Evolutionary conservation across 257 asterid species (phyloP).

Genomic region (Capsicum chinense): DNA sequence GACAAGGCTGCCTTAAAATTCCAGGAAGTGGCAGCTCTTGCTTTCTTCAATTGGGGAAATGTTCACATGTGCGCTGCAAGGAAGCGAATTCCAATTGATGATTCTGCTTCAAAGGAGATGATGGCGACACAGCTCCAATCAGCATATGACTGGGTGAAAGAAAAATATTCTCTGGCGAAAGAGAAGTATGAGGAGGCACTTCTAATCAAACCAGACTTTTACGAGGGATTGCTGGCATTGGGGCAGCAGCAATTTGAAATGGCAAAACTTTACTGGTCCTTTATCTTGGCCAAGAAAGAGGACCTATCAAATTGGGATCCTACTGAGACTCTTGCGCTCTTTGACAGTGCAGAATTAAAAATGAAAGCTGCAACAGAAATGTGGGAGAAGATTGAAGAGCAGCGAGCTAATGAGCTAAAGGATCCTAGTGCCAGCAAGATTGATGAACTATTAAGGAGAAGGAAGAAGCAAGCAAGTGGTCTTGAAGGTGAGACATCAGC

Average conservation of each 20-base stretch:
- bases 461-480: conserved; percentile 65
- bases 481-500: conserved; percentile 55
- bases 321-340: conserved; percentile 69
- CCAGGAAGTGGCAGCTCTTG: conserved; percentile 97
- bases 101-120: conserved; percentile 69
- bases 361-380: conserved; percentile 87
- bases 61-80: conserved; percentile 99
- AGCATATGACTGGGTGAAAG: conserved; percentile 89
- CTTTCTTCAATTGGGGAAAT: conserved; percentile 97
- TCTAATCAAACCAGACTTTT: conserved; percentile 74
- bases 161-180: conserved; percentile 75
- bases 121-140: conserved; percentile 72
- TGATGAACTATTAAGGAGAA: conserved; percentile 65
- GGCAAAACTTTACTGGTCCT: conserved; percentile 99
- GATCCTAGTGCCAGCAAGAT: conserved; percentile 65
- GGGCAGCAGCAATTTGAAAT: conserved; percentile 97
- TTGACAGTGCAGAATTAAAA: conserved; percentile 80
- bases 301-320: conserved; percentile 88
- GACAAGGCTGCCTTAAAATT: conserved; percentile 84
- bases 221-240: conserved; percentile 82
- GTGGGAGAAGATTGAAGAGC: conserved; percentile 96
- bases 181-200: conserved; percentile 88
- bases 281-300: conserved; percentile 76
- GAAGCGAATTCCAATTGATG: conserved; percentile 86
- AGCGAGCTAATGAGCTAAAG: conserved; percentile 72